Evolutionary conservation across 2,329 filamentous ascomycete species (phyloP), one percentile per base, ranked within the genome.

Genomic region (Boeremia exigua): DNA sequence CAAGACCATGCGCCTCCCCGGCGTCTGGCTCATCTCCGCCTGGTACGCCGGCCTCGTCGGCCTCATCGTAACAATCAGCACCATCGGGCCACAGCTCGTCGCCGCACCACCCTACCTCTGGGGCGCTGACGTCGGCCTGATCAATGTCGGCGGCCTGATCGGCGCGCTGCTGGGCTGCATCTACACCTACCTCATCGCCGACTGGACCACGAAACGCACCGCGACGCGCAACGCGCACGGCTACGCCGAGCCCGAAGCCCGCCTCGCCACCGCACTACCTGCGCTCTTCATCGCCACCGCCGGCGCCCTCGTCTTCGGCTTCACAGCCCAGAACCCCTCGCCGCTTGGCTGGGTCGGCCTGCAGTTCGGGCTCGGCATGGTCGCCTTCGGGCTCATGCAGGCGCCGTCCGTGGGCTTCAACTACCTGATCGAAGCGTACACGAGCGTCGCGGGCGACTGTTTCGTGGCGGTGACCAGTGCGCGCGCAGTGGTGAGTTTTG

Each of bases 391-490:
- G 1, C 66, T 78, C 10, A 78, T 77, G 69, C 74, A 78, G 57
- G 75, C 75, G 10, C 76, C 77, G 0, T 75, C 72, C 3, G 74
- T 79, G 4, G 77, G 77, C 7, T 79, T 78, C 70, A 79, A 76
- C 61, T 79, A 79, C 53, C 61, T 84, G 3, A 82, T 84, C 32
- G 82, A 84, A 33, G 73, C 80, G 0, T 84, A 84, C 59, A 69
- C 73, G 0, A 66, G 74, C 1, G 60, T 82, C 1, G 78, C 80
- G 0, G 78, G 78, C 1, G 82, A 85, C 59, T 84, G 82, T 62
- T 84, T 85, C 59, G 80, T 82, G 11, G 79, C 81, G 46, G 78
- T 84, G 0, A 83, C 81, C 1, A 79, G 79, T 29, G 67, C 80
- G 14, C 75, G 82, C 3, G 75, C 80, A 10, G 67, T 83, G 5